Conservation (phyloP, 2,329 filamentous ascomycete genomes). For the Colletotrichum coccodes region DNA sequence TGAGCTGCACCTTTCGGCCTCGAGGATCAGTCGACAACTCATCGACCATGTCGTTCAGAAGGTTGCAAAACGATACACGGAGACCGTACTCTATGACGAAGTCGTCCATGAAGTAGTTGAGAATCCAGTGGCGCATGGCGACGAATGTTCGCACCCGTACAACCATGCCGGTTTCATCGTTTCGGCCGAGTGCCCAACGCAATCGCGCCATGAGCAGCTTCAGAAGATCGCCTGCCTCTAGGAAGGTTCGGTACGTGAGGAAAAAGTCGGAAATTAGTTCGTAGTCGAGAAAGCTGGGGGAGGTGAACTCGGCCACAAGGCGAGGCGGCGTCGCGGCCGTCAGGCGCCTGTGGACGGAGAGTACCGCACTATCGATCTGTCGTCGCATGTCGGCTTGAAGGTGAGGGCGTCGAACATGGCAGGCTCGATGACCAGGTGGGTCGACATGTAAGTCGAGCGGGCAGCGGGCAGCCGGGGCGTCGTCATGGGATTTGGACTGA, state of each 20-base stretch:
- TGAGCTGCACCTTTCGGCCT: slow-evolving; percentile 69
- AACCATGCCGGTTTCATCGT: slow-evolving; percentile 88
- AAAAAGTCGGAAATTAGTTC: slow-evolving; percentile 98
- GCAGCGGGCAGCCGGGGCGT: slow-evolving; percentile 51
- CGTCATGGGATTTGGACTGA: slow-evolving; percentile 37
- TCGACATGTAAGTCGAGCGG: slow-evolving; percentile 60
- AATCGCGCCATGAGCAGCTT: slow-evolving; percentile 87
- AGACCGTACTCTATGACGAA: slow-evolving; percentile 83
- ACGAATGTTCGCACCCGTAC: slow-evolving; percentile 97
- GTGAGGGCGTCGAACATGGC: slow-evolving; percentile 86
- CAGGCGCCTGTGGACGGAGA: slow-evolving; percentile 75
- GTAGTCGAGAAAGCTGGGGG: slow-evolving; percentile 94
- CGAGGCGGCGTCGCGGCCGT: slow-evolving; percentile 90
- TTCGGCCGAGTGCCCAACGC: slow-evolving; percentile 83
- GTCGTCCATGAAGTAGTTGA: slow-evolving; percentile 98
- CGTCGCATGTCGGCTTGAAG: slow-evolving; percentile 81
- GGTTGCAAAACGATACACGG: slow-evolving; percentile 80
- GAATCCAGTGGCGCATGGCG: slow-evolving; percentile 93
- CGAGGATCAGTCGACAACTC: slow-evolving; percentile 59
- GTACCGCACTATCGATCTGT: slow-evolving; percentile 85
- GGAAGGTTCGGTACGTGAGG: slow-evolving; percentile 89
- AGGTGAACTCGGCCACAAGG: slow-evolving; percentile 95
- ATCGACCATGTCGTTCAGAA: slow-evolving; percentile 76
- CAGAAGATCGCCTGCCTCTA: slow-evolving; percentile 80
- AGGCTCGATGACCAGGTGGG: slow-evolving; percentile 68